Evolutionary conservation across 768 basidiomycete species (phyloP).

Genomic region (Amanita rimosa): DNA sequence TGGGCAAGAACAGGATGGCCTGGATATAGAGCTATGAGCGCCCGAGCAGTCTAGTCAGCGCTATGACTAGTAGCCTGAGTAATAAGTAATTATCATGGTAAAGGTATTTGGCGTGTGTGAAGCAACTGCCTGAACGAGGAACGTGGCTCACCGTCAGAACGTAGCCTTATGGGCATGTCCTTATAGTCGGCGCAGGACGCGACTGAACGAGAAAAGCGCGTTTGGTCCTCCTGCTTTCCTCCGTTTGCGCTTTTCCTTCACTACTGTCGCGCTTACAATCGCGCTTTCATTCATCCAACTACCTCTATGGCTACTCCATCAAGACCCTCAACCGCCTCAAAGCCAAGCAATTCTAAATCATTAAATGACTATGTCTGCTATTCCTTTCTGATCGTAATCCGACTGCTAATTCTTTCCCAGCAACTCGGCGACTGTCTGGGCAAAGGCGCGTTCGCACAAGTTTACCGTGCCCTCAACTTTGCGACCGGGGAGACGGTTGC

Average conservation of each 20-base stretch:
- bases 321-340: constrained; percentile 25
- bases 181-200: constrained; percentile 35
- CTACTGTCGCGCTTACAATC: not conserved
- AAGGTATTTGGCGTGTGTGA: not conserved
- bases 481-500: constrained; percentile 97
- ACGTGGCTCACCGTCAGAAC: constrained; percentile 7
- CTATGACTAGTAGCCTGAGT: too few relatives aligned
- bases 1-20: too few relatives aligned
- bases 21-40: too few relatives aligned
- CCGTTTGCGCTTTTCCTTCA: constrained; percentile 3
- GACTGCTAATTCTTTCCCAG: constrained; percentile 26
- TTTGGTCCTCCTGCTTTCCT: constrained; percentile 7
- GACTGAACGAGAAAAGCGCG: constrained; percentile 24
- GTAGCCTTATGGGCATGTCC: constrained; percentile 19
- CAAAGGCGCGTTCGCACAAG: constrained; percentile 94
- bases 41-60: too few relatives aligned
- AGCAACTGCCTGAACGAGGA: constrained; percentile 3
- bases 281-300: not conserved
- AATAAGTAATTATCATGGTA: too few relatives aligned
- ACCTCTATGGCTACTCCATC: constrained; percentile 27
- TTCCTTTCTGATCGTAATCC: not conserved
- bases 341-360: constrained; percentile 34
- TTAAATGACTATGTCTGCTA: constrained; percentile 55
- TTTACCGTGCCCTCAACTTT: constrained; percentile 92
- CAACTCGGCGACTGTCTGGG: constrained; percentile 97